A percentile compares a stretch with the other conserved stretches of the same genome.
Evolutionary conservation across 1,284 basidiomycete genomes (phyloP).

Genomic region (Melampsora larici-populina): DNA sequence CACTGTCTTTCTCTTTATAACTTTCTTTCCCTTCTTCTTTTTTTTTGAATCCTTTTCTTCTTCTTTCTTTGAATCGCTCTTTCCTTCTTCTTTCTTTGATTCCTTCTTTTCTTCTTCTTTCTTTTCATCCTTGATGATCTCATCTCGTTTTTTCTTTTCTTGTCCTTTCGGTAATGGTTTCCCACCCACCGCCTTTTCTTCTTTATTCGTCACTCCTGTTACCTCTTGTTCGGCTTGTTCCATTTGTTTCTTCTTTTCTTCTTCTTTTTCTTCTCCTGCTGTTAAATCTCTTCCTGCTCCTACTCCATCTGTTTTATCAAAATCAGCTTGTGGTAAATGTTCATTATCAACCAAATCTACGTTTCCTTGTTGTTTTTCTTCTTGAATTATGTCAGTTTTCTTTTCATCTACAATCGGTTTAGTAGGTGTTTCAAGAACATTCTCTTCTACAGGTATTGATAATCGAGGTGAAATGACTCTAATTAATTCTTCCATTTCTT

Average conservation of each 20-base stretch:
- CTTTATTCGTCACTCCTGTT: neutral
- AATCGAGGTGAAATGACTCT: constrained; percentile 46
- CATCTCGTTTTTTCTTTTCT: constrained; percentile 34
- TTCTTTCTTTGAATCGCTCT: constrained; percentile 45
- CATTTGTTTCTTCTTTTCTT: constrained; percentile 31
- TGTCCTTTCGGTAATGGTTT: constrained; percentile 42
- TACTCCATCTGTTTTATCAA: constrained; percentile 40
- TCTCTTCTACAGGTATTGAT: constrained; percentile 23
- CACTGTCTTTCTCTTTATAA: too few relatives aligned
- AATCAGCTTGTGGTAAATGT: constrained; percentile 40
- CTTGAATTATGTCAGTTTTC: neutral
- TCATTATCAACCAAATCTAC: constrained; percentile 33
- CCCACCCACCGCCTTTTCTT: constrained; percentile 35
- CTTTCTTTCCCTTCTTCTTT: constrained; percentile 44
- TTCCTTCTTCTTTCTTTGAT: constrained; percentile 47
- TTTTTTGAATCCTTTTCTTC: constrained; percentile 41
- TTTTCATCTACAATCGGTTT: neutral
- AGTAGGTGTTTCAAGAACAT: neutral
- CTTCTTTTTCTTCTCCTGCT: constrained; percentile 35
- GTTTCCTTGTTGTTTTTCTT: constrained; percentile 25
- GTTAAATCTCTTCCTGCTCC: constrained; percentile 33
- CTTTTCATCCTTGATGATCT: constrained; percentile 4
- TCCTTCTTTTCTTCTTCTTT: constrained; percentile 45
- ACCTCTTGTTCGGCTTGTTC: neutral
- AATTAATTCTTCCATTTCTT: constrained; percentile 55